These are phyloP conservation scores for Platanus orientalis DNA, from an alignment of 164 flowering plant species.

Conservation along the genomic window DNA sequence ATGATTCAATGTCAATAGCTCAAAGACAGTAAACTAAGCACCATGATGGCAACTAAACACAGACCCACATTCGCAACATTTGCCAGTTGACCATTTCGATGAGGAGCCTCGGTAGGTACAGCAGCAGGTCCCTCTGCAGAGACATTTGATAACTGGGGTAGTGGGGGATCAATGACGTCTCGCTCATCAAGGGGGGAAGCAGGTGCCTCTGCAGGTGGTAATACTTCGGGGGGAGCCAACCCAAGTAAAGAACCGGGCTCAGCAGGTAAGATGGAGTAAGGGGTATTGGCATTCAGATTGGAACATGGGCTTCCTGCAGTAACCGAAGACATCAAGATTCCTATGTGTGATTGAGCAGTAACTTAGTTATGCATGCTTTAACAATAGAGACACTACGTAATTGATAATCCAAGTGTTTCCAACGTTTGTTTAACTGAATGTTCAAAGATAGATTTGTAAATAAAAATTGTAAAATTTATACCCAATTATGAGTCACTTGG, in stretches of 20 bases:
- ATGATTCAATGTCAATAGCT: constrained; percentile 2
- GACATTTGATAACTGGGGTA: constrained; percentile 46
- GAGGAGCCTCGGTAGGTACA: constrained; percentile 9
- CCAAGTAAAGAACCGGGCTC: constrained; percentile 33
- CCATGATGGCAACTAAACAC: constrained; percentile 24
- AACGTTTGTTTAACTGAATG: too few relatives aligned
- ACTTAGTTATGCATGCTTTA: background rate
- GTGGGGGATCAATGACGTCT: constrained; percentile 68
- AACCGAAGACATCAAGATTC: background rate
- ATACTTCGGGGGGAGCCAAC: constrained; percentile 10
- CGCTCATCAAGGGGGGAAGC: constrained; percentile 34
- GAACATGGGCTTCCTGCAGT: constrained; percentile 63
- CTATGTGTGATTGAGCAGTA: background rate
- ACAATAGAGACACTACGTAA: too few relatives aligned
- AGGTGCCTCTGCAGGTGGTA: constrained; percentile 51
- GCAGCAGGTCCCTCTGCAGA: constrained; percentile 4
- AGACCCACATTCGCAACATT: constrained; percentile 26
- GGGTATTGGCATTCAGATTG: constrained; percentile 12
- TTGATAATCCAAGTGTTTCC: too few relatives aligned
- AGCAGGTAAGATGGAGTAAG: constrained; percentile 30
- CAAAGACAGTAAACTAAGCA: constrained; percentile 13
- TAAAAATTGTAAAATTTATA: too few relatives aligned
- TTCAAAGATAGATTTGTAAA: too few relatives aligned
- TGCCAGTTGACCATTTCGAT: constrained; percentile 22
- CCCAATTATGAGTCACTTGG: too few relatives aligned